Base-by-base conservation (phyloP, 2,329 filamentous ascomycete species). In the Verticillium nubilum region DNA sequence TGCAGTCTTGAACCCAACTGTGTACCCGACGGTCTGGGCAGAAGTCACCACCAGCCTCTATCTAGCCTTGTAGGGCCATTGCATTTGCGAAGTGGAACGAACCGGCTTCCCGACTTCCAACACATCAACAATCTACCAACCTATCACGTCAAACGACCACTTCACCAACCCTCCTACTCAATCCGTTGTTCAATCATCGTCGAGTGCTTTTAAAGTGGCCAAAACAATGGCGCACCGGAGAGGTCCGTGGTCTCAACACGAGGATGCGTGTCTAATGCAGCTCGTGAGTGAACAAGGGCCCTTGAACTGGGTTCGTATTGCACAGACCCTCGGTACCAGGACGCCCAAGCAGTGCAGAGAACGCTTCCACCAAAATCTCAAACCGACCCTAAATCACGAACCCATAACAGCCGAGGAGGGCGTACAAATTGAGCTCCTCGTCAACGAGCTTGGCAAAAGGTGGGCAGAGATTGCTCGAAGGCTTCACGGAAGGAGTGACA, bases 291-390 rank as follows among this genome's bases (percentile, higher is more conserved):
- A 81, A 57, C 86, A 91, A 73, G 90, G 91, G 31, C 83, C 90
- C 31, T 83, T 90, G 72, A 95, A 97, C 81, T 98, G 94, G 94
- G 92, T 97, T 15, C 84, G 86, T 64, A 96, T 97, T 69, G 87
- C 93, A 29, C 79, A 87, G 58, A 81, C 87, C 65, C 87, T 97
- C 68, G 82, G 84, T 61, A 87, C 89, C 27, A 86, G 94, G 63
- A 91, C 91, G 26, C 89, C 94, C 58, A 98, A 98, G 79, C 94
- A 98, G 78, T 98, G 94, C 74, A 87, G 94, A 60, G 94, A 98
- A 77, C 85, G 94, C 54, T 98, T 90, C 70, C 92, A 97, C 71
- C 94, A 98, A 70, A 97, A 97, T 72, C 81, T 98, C 53, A 97
- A 92, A 73, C 88, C 89, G 1, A 78, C 80, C 1, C 77, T 93